phyloP scores from a whole-genome alignment of 192 early-diverging fungal genomes.

The Backusella tuberculispora region DNA sequence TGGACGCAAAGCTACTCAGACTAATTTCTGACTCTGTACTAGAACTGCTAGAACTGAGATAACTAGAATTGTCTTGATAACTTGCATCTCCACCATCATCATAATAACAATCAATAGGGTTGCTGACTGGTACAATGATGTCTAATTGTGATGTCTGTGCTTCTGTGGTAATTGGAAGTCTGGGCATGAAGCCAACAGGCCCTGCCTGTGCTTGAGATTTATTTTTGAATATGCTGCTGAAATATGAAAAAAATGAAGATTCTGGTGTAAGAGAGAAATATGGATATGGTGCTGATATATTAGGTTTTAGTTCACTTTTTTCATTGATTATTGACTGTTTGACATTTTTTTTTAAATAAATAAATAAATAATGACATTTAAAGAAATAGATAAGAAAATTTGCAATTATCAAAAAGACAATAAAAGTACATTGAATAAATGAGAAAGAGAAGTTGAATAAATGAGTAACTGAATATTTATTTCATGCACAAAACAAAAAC shows the following conservation, averaged over 20 bases:
- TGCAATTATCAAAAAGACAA: background rate
- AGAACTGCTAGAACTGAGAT: conserved; percentile 9
- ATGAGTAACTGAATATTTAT: conserved; percentile 10
- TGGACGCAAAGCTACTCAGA: background rate
- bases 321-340: background rate
- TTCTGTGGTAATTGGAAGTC: background rate
- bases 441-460: background rate
- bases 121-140: background rate
- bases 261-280: background rate
- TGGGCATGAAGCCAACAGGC: conserved; percentile 22
- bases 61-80: conserved; percentile 10
- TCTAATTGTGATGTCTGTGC: conserved; percentile 12
- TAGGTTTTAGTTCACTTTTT: background rate
- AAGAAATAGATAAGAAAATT: background rate
- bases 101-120: conserved; percentile 14
- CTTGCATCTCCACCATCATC: background rate
- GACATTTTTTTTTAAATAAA: background rate
- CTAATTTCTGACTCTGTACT: background rate
- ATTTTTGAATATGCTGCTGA: background rate
- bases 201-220: background rate
- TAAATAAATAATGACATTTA: background rate
- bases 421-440: background rate
- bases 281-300: conserved; percentile 19
- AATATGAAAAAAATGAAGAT: conserved; percentile 6
- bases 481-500: background rate